These are phyloP conservation scores for Aureobasidium sp. DNA, from an alignment of 2,329 filamentous ascomycete genomes.

Conservation along the genomic window DNA sequence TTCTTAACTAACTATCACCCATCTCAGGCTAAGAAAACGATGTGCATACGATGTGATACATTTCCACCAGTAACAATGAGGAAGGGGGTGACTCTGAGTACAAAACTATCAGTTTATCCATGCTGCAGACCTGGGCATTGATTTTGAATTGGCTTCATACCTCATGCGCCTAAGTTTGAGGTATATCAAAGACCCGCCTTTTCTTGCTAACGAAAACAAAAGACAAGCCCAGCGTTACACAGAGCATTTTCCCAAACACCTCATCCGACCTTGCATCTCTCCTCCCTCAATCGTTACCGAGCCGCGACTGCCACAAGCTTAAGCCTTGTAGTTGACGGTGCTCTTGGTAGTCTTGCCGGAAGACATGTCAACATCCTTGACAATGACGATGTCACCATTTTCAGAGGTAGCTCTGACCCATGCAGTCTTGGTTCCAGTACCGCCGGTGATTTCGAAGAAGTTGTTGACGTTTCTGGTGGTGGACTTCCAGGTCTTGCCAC, in stretches of 20 bases:
- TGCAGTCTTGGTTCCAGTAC: conserved; percentile 19
- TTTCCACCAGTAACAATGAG: neutral
- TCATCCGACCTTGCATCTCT: neutral
- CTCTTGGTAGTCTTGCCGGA: neutral
- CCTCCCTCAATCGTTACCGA: neutral
- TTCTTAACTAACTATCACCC: neutral
- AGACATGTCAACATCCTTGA: conserved; percentile 21
- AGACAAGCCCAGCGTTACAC: neutral
- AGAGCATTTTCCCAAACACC: neutral
- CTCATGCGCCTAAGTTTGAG: conserved; percentile 12
- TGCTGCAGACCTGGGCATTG: neutral
- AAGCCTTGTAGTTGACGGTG: conserved; percentile 8
- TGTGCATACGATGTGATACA: neutral
- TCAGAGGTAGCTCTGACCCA: conserved; percentile 20
- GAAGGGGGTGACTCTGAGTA: neutral
- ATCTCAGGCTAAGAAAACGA: neutral
- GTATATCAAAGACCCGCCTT: conserved; percentile 1
- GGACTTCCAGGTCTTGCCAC: conserved; percentile 51
- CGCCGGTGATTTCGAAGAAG: conserved; percentile 22
- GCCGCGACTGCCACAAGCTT: neutral
- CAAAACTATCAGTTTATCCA: no score
- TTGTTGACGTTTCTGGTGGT: conserved; percentile 45
- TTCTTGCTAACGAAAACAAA: neutral
- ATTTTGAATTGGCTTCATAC: conserved; percentile 11
- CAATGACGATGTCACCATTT: conserved; percentile 19